Evolutionary conservation across 2,329 filamentous ascomycete species (phyloP).

Genomic region (Xylaria sp.): DNA sequence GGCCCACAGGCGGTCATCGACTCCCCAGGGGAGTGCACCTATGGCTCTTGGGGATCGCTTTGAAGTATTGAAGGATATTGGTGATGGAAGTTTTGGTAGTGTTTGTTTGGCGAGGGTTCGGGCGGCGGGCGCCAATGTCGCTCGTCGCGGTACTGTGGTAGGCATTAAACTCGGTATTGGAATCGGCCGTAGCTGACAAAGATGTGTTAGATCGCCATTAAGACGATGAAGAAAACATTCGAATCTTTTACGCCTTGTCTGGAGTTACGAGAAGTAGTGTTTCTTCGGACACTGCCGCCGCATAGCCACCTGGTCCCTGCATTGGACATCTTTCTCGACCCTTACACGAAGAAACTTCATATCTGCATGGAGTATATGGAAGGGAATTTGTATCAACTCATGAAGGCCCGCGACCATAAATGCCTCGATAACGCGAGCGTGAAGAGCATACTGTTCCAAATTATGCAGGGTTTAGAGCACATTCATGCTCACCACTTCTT

Average conservation of each 20-base stretch:
- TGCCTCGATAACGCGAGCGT: conserved; percentile 88
- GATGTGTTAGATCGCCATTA: conserved; percentile 85
- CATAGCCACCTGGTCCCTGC: conserved; percentile 97
- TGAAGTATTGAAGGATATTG: conserved; percentile 97
- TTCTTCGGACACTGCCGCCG: conserved; percentile 85
- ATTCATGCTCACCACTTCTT: conserved; percentile 98
- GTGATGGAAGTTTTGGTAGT: conserved; percentile 98
- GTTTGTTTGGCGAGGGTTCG: conserved; percentile 92
- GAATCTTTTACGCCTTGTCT: conserved; percentile 91
- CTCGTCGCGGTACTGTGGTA: conserved; percentile 92
- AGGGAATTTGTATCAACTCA: conserved; percentile 96
- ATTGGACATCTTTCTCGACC: conserved; percentile 97
- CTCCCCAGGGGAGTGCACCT: conserved; percentile 58
- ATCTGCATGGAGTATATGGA: conserved; percentile 99
- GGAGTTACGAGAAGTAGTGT: conserved; percentile 96
- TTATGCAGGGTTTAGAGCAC: conserved; percentile 94
- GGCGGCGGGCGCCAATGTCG: conserved; percentile 87
- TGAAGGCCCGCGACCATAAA: conserved; percentile 98
- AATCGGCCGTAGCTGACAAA: conserved; percentile 26
- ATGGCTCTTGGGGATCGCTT: conserved; percentile 90
- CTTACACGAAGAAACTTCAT: conserved; percentile 94
- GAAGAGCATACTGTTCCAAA: conserved; percentile 98
- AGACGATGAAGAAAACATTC: conserved; percentile 99
- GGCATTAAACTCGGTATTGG: conserved; percentile 52
- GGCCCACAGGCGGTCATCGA: conserved; percentile 73